phyloP scores from a whole-genome alignment of 352 stramenopile species.

The Pythium monospermum region DNA sequence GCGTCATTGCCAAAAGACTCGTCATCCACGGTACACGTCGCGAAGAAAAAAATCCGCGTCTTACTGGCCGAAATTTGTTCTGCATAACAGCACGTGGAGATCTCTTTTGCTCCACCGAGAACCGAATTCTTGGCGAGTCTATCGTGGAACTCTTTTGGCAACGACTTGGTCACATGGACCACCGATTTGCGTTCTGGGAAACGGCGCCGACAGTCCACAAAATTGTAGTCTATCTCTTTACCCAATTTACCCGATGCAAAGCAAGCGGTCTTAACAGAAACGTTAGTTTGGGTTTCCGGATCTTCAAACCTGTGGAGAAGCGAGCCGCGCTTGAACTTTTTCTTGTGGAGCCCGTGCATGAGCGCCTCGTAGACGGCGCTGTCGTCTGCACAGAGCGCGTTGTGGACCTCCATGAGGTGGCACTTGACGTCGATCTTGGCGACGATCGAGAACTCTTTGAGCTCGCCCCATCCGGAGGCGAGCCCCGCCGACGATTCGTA shows the following conservation, averaged over 20 bases:
- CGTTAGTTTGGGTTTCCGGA: not conserved
- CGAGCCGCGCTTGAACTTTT: slow-evolving; percentile 8
- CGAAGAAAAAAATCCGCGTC: slow-evolving; percentile 27
- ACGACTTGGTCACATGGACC: slow-evolving; percentile 53
- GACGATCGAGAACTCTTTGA: slow-evolving; percentile 15
- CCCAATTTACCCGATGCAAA: slow-evolving; percentile 7
- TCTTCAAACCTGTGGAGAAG: slow-evolving; percentile 19
- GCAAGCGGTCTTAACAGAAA: slow-evolving; percentile 9
- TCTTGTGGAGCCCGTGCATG: slow-evolving; percentile 13
- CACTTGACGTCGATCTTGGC: slow-evolving; percentile 14
- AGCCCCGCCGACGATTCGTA: slow-evolving; percentile 19
- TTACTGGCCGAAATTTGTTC: slow-evolving; percentile 18
- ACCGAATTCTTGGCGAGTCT: slow-evolving; percentile 26
- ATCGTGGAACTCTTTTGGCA: slow-evolving; percentile 56
- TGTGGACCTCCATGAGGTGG: slow-evolving; percentile 18
- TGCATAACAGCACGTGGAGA: slow-evolving; percentile 24
- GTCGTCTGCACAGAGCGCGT: slow-evolving; percentile 9
- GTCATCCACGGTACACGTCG: slow-evolving; percentile 26
- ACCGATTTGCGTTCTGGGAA: slow-evolving; percentile 10
- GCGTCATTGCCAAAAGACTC: slow-evolving; percentile 1
- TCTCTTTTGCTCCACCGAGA: slow-evolving; percentile 27
- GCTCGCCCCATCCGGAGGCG: slow-evolving; percentile 4
- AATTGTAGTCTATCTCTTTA: slow-evolving; percentile 16
- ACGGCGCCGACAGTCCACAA: slow-evolving; percentile 13
- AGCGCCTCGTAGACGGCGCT: slow-evolving; percentile 2